Percentiles rank a stretch among this genome's conserved stretches.
These are phyloP conservation scores for Helenozyma rhizophorensis DNA, from an alignment of 805 yeast species.

Conservation along the genomic window DNA sequence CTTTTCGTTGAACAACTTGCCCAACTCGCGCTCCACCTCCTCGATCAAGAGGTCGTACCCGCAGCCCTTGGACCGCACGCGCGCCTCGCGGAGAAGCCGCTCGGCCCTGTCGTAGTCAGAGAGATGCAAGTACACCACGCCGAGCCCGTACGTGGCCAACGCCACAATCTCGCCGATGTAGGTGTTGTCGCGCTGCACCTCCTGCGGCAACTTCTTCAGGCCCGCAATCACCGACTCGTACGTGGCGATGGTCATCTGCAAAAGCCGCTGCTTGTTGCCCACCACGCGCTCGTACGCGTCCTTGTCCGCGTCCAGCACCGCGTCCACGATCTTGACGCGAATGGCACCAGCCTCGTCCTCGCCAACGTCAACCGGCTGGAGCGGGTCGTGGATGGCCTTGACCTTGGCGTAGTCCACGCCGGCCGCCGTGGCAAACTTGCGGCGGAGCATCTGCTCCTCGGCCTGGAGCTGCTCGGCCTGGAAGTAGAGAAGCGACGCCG, in stretches of 20 bases:
- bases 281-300: constrained; percentile 16
- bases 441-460: constrained; percentile 30
- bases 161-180: constrained; percentile 64
- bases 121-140: constrained; percentile 67
- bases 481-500: constrained; percentile 65
- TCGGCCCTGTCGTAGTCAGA: constrained; percentile 56
- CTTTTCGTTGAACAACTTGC: constrained; percentile 43
- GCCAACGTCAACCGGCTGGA: constrained; percentile 10
- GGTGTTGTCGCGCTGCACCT: constrained; percentile 16
- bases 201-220: constrained; percentile 28
- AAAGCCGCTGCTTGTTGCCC: constrained; percentile 20
- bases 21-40: constrained; percentile 65
- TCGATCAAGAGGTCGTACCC: constrained; percentile 58
- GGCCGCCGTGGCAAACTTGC: constrained; percentile 20
- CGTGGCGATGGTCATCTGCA: constrained; percentile 28
- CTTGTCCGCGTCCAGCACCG: constrained; percentile 26
- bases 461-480: constrained; percentile 63
- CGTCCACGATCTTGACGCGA: constrained; percentile 6
- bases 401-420: constrained; percentile 20
- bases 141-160: constrained; percentile 78
- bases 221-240: constrained; percentile 33
- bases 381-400: constrained; percentile 15
- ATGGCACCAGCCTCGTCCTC: constrained; percentile 10
- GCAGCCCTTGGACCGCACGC: constrained; percentile 63
- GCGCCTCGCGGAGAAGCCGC: constrained; percentile 60